Base-by-base conservation (phyloP, 2,329 filamentous ascomycete genomes). In the Calonectria multiphialidica region DNA sequence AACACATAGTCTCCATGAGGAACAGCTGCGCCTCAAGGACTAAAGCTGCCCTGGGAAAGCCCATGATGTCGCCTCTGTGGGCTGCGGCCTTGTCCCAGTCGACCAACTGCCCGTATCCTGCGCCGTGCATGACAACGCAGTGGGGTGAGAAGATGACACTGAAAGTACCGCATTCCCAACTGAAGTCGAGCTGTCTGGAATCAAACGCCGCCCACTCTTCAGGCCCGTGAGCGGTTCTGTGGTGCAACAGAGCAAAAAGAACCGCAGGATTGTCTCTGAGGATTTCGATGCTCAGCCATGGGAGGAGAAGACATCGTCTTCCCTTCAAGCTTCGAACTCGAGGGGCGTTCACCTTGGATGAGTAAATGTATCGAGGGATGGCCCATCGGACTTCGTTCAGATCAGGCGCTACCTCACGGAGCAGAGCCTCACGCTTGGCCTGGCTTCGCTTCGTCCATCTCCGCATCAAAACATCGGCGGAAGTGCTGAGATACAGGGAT, bases 101-200 rank as follows among this genome's bases (percentile, higher is more conserved):
- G 5, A 66, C 47, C 3, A 66, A 7, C 18, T n/a, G 53, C 23
- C 65, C 28, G 28, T 67, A 67, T 21, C 23, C 3, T 37, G 33
- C 4, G n/a, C 53, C 37, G 40, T 67, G 30, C 65, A 61, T 67
- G 28, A 67, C 49, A 49, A 67, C 30, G 40, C 37, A 61, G 21
- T 59, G 47, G 2, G 25, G 37, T 10, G 42, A 59, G 30, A 61
- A 45, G 18, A 37, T 13, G 21, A 57, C 33, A 4, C 37, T 9
- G 10, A 57, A 7, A 30, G 10, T 23, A 3, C 53, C 53, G 15
- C 13, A 35, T 15, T n/a, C 33, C 53, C 53, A 57, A 9, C 18
- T 23, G 10, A 7, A 23, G 1, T 21, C 35, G 4, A 57, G 30
- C 16, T 57, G 53, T 16, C 10, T 12, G 5, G 53, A 37, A 21